Conservation (phyloP, 2,329 filamentous ascomycete species). For the Clathrospora elynae region DNA sequence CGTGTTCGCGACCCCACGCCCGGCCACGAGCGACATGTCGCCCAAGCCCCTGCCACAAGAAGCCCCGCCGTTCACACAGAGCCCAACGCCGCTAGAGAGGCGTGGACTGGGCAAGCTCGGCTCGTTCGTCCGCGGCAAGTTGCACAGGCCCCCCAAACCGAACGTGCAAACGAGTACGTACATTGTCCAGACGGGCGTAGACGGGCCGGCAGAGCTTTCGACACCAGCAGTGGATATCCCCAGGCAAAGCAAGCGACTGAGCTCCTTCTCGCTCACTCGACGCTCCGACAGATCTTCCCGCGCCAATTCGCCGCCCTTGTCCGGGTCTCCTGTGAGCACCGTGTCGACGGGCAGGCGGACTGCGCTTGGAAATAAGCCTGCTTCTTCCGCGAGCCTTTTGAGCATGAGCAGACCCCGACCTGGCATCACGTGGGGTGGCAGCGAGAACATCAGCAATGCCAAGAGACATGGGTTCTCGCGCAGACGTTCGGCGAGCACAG, state of each 20-base stretch:
- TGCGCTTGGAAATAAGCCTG: slow-evolving; percentile 24
- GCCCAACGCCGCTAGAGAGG: slow-evolving; percentile 28
- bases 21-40: slow-evolving; percentile 11
- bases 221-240: slow-evolving; percentile 31
- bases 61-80: not conserved
- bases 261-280: slow-evolving; percentile 47
- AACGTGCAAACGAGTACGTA: slow-evolving; percentile 21
- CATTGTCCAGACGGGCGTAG: slow-evolving; percentile 39
- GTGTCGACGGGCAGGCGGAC: slow-evolving; percentile 26
- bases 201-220: slow-evolving; percentile 32
- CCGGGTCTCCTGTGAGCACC: slow-evolving; percentile 46
- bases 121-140: slow-evolving; percentile 41
- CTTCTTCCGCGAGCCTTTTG: slow-evolving; percentile 39
- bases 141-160: slow-evolving; percentile 11
- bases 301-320: slow-evolving; percentile 44
- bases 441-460: slow-evolving; percentile 19
- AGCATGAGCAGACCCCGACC: slow-evolving; percentile 35
- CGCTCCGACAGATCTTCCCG: slow-evolving; percentile 47
- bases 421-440: slow-evolving; percentile 40
- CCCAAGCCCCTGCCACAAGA: slow-evolving; percentile 11
- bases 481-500: slow-evolving; percentile 46
- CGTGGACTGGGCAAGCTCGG: slow-evolving; percentile 39
- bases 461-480: slow-evolving; percentile 35
- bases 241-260: slow-evolving; percentile 37
- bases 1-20: slow-evolving; percentile 23